Evolutionary conservation across 176 grass and related monocot genomes (phyloP).

Genomic region (Cymbopogon citratus): DNA sequence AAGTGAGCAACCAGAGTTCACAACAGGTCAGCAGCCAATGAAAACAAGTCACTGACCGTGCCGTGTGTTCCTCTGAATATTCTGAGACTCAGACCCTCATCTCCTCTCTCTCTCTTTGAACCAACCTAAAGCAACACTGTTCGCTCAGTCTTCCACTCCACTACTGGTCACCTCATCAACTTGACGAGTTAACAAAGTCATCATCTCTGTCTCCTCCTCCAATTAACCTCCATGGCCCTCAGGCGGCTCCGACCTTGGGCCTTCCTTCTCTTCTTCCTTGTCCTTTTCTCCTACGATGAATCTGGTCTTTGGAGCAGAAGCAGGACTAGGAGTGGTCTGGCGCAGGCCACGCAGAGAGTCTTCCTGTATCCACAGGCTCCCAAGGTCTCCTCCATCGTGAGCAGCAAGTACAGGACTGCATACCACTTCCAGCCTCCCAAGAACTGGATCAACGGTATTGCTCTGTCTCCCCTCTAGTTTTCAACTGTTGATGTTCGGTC

Average conservation of each 20-base stretch:
- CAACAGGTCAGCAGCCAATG: not conserved
- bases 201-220: slow-evolving; percentile 1
- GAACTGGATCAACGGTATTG: slow-evolving; percentile 75
- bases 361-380: slow-evolving; percentile 50
- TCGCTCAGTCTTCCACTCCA: not conserved
- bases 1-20: slow-evolving; percentile 9
- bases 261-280: slow-evolving; percentile 33
- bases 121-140: slow-evolving; percentile 26
- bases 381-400: slow-evolving; percentile 60
- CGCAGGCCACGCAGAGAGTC: slow-evolving; percentile 37
- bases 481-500: not conserved
- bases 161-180: not conserved
- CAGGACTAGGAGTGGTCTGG: slow-evolving; percentile 17
- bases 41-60: not conserved
- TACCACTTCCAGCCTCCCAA: slow-evolving; percentile 76
- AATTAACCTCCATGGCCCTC: slow-evolving; percentile 29
- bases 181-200: slow-evolving; percentile 15
- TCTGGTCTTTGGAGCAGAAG: not conserved
- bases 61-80: not conserved
- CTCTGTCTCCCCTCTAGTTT: not conserved
- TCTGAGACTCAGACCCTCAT: slow-evolving; percentile 3
- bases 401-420: slow-evolving; percentile 50
- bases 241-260: slow-evolving; percentile 19
- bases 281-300: slow-evolving; percentile 21
- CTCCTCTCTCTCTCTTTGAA: not conserved